Evolutionary conservation across 805 yeast genomes (phyloP), one percentile per base, ranked within the genome.

Genomic region (Saccharomycopsis lassenensis): DNA sequence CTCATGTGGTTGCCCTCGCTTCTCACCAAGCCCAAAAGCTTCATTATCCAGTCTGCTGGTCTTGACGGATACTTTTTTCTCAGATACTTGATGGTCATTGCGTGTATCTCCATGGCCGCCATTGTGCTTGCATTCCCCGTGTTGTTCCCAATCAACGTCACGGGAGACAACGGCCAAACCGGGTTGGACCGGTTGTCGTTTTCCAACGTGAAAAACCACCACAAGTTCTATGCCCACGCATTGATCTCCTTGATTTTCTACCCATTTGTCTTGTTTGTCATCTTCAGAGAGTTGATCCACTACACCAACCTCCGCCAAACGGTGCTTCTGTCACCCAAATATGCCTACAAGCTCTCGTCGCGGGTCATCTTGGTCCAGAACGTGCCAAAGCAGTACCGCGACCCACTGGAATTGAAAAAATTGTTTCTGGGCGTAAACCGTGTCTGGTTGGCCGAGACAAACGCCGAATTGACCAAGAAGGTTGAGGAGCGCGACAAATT

Each of bases 61-160:
- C 54, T 89, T n/a, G 97, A 89, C 54, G 96, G 95, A 4, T 89
- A 83, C 61, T 77, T 91, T 52, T 89, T 87, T 55, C 59, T 86
- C 43, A 67, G 98, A 46, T 91, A 81, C 52, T 56, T 91, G 20
- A 65, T 71, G 33, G 50, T 80, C 24, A 61, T 84, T 44, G 61
- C 71, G 8, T 42, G 61, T 4, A 52, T 74, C 27, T 71, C 76
- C 39, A 63, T 74, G 1, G 59, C 74, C 29, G 81, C 83, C 4
- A 55, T 73, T 37, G 21, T 69, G 3, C 48, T 74, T 20, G 60
- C 74, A 5, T 74, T 71, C 65, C 76, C 80, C 5, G 67, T 89
- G 33, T 60, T 89, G 37, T 64, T 91, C n/a, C 91, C 97, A 0
- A 65, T 89, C 32, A 86, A 87, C 52, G 89, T 85, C 5, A 67